Percentiles rank a stretch among this genome's conserved stretches.
Evolutionary conservation across 2,329 filamentous ascomycete genomes (phyloP).

Genomic region (Phaeoacremonium minimum): DNA sequence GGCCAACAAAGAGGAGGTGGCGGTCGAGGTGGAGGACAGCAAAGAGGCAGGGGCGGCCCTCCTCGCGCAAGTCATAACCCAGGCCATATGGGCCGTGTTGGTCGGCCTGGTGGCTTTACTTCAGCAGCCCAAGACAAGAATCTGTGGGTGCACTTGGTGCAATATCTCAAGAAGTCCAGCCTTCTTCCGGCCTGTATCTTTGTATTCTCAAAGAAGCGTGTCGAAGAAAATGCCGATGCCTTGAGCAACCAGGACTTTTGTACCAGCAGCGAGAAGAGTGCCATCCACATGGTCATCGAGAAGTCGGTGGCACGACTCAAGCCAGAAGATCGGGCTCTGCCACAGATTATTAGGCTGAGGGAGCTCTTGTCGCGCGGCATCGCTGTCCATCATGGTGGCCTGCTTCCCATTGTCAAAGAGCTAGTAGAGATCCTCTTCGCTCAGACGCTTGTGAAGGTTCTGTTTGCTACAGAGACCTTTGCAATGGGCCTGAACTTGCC

Average conservation of each 20-base stretch:
- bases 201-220: conserved; percentile 96
- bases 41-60: conserved; percentile 51
- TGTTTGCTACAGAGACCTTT: conserved; percentile 97
- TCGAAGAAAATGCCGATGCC: conserved; percentile 94
- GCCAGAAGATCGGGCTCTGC: conserved; percentile 82
- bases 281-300: conserved; percentile 96
- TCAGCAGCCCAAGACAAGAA: conserved; percentile 93
- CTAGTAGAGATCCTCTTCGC: conserved; percentile 96
- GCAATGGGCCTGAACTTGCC: conserved; percentile 97
- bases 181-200: conserved; percentile 94
- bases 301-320: conserved; percentile 89
- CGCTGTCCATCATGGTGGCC: conserved; percentile 91
- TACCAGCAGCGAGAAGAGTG: conserved; percentile 89
- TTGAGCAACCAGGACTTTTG: conserved; percentile 94
- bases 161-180: conserved; percentile 81
- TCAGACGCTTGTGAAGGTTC: conserved; percentile 88
- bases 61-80: conserved; percentile 57
- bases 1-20: conserved; percentile 42
- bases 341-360: conserved; percentile 83
- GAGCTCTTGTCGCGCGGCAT: conserved; percentile 86
- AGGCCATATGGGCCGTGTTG: conserved; percentile 87
- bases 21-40: conserved; percentile 46
- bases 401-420: conserved; percentile 95
- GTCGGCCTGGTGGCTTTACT: conserved; percentile 78
- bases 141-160: conserved; percentile 92